Evolutionary conservation across 1,284 basidiomycete genomes (phyloP).

Genomic region (Pterula multifida): DNA sequence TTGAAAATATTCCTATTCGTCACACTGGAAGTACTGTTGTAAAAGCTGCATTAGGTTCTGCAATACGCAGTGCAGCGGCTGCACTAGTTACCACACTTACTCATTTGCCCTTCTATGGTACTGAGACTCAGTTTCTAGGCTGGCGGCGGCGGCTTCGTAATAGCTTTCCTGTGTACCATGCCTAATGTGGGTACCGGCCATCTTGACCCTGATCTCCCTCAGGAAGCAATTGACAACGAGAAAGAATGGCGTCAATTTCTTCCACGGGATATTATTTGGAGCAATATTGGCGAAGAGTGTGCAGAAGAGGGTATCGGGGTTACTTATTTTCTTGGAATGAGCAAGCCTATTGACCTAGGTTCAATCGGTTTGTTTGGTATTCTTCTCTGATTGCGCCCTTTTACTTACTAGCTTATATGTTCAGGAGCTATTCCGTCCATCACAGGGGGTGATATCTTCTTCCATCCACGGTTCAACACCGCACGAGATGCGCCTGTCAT

Average conservation of each 20-base stretch:
- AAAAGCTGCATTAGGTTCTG: constrained; percentile 71
- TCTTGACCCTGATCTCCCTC: constrained; percentile 41
- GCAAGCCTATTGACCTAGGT: constrained; percentile 78
- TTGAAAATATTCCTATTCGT: constrained; percentile 58
- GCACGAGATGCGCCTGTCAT: constrained; percentile 59
- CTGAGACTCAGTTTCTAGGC: constrained; percentile 30
- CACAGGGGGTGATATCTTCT: constrained; percentile 91
- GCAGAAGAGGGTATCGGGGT: constrained; percentile 86
- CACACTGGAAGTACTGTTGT: constrained; percentile 39
- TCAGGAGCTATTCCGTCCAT: constrained; percentile 55
- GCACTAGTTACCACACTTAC: constrained; percentile 43
- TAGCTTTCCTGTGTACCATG: constrained; percentile 72
- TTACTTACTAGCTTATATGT: constrained; percentile 4
- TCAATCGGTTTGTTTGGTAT: constrained; percentile 53
- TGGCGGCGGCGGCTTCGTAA: constrained; percentile 76
- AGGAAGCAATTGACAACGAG: constrained; percentile 82
- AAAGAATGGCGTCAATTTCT: constrained; percentile 52
- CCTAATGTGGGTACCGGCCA: constrained; percentile 76
- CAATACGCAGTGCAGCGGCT: constrained; percentile 62
- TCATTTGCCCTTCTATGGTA: constrained; percentile 8
- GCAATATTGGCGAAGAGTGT: constrained; percentile 76
- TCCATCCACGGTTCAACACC: constrained; percentile 82
- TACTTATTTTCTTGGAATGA: constrained; percentile 82
- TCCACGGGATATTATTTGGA: constrained; percentile 72
- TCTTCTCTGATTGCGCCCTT: constrained; percentile 2